Evolutionary conservation across 2,329 filamentous ascomycete species (phyloP), one percentile per base, ranked within the genome.

Genomic region (Penicillium janthinellum): DNA sequence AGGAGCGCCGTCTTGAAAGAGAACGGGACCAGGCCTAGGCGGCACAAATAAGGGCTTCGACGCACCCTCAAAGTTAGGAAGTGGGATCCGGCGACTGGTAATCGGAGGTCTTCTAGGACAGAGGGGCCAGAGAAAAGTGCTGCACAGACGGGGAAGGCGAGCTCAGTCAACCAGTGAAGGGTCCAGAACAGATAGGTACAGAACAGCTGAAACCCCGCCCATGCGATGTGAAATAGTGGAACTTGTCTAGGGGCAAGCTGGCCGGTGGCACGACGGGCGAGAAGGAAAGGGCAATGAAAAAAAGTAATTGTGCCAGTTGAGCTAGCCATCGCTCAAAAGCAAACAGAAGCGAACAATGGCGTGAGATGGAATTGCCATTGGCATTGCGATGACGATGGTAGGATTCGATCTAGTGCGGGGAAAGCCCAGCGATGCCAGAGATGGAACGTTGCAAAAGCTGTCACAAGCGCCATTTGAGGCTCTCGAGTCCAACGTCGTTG

Each of bases 401-500:
- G 51, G 41, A 54, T 54, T 44, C 4, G 25, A 15, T n/a, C 22
- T 7, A 47, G 44, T 47, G 44, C 44, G 44, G 44, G n/a, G 17
- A 25, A 37, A 41, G 49, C 49, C 49, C 49, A 52, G 31, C 38
- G 25, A 61, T 60, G 49, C 48, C 31, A 34, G 42, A 25, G 41
- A 65, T 61, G 64, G 50, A 63, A 64, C 60, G 56, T 61, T 55
- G 44, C 50, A 39, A 20, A 20, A 51, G 35, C 5, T 11, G 25
- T 47, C 7, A 11, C 39, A n/a, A 47, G 41, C 22, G 39, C 31
- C 17, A 14, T 45, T 48, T 57, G 57, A 53, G 42, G 54, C 59
- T 59, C 50, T 34, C 41, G n/a, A 57, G 54, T 55, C 61, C 41
- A 42, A 56, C 61, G 44, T 52, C 59, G 64, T 66, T 64, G 62